These are phyloP conservation scores for Cladophialophora exuberans DNA, from an alignment of 2,329 filamentous ascomycete species.

Conservation along the genomic window DNA sequence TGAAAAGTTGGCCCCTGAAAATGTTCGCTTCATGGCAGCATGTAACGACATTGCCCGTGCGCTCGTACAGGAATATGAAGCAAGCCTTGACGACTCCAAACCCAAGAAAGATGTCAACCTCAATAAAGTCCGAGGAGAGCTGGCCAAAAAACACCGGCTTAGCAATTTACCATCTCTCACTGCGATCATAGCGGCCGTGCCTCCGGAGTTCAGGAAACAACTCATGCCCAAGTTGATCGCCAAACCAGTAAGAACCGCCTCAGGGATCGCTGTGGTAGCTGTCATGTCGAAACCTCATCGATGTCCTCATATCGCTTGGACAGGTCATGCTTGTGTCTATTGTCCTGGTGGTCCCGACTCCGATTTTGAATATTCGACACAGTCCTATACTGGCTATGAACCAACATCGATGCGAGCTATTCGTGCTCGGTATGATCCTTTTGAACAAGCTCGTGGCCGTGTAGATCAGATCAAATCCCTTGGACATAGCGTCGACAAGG, in stretches of 20 bases:
- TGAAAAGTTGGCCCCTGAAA: conserved; percentile 81
- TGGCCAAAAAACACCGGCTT: conserved; percentile 90
- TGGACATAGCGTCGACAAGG: conserved; percentile 96
- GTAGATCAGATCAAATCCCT: conserved; percentile 96
- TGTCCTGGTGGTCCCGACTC: conserved; percentile 97
- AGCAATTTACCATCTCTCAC: conserved; percentile 87
- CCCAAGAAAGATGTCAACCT: conserved; percentile 87
- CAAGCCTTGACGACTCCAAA: conserved; percentile 71
- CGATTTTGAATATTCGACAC: conserved; percentile 98
- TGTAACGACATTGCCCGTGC: conserved; percentile 95
- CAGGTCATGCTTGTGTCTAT: conserved; percentile 94
- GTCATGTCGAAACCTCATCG: conserved; percentile 99
- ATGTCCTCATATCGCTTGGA: conserved; percentile 97
- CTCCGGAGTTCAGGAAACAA: conserved; percentile 99
- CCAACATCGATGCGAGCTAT: conserved; percentile 99
- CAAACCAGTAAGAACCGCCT: conserved; percentile 94
- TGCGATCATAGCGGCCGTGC: conserved; percentile 95
- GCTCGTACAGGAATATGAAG: conserved; percentile 91
- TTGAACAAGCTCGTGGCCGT: conserved; percentile 92
- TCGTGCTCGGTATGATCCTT: conserved; percentile 93
- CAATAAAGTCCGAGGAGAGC: conserved; percentile 81
- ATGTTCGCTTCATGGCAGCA: conserved; percentile 89
- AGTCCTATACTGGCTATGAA: conserved; percentile 98
- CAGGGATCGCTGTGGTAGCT: conserved; percentile 95
- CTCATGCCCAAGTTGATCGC: conserved; percentile 95